Conservation (phyloP, 2,329 filamentous ascomycete species). For the Aspergillus spinulosporus region DNA sequence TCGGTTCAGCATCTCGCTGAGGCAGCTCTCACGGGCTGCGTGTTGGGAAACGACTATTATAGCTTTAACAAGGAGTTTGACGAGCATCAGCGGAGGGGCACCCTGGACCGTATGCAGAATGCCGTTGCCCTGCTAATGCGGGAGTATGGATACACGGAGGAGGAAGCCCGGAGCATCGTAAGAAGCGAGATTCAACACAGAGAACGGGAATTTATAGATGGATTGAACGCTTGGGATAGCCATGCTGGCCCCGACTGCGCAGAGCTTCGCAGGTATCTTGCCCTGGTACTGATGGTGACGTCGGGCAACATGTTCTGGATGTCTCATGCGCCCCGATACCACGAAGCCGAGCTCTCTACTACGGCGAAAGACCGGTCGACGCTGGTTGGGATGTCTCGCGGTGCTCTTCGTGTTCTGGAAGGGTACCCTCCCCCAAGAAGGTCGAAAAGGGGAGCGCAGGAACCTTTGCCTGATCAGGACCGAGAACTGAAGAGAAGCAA, state of each 20-base stretch:
- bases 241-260: background rate
- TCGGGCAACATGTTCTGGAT: background rate
- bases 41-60: slow-evolving; percentile 3
- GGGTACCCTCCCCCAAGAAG: background rate
- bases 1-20: background rate
- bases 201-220: background rate
- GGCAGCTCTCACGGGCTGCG: background rate
- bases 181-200: background rate
- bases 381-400: background rate
- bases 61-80: slow-evolving; percentile 6
- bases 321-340: background rate
- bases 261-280: background rate
- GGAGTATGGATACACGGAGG: slow-evolving; percentile 2
- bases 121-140: background rate
- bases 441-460: background rate
- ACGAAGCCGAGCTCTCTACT: background rate
- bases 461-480: too few species aligned
- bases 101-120: slow-evolving; percentile 2
- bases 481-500: too few species aligned
- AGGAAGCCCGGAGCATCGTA: background rate
- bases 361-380: slow-evolving; percentile 2
- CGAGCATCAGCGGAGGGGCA: background rate
- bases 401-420: background rate
- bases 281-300: background rate
- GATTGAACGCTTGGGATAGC: background rate